Evolutionary conservation across 1,284 basidiomycete genomes (phyloP).

Genomic region (Leccinum pallidistipes): DNA sequence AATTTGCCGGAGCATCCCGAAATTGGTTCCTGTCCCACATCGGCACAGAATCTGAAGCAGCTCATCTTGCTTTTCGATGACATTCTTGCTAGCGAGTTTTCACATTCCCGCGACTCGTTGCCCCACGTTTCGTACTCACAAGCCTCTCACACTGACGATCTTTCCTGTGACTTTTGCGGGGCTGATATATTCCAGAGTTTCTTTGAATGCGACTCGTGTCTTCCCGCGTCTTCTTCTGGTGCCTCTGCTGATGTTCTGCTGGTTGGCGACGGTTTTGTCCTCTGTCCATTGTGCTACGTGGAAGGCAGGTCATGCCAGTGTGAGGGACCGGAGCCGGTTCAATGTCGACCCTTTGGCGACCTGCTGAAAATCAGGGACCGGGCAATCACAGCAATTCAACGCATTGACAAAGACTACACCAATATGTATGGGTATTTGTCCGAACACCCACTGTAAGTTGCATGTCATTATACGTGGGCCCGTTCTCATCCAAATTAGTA

Average conservation of each 20-base stretch:
- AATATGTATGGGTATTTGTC: conserved; percentile 26
- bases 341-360: conserved; percentile 45
- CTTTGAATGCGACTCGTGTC: conserved; percentile 61
- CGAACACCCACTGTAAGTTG: conserved; percentile 25
- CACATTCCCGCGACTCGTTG: conserved; percentile 36
- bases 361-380: conserved; percentile 43
- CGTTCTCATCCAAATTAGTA: conserved; percentile 24
- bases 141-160: conserved; percentile 24
- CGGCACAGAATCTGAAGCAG: conserved; percentile 21
- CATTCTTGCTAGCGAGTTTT: conserved; percentile 58
- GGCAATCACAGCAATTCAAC: conserved; percentile 36
- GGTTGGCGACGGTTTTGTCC: conserved; percentile 45
- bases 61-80: conserved; percentile 56
- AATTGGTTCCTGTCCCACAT: neutral
- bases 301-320: conserved; percentile 72
- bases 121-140: conserved; percentile 27
- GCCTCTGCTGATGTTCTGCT: conserved; percentile 19
- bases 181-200: conserved; percentile 77
- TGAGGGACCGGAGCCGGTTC: conserved; percentile 54
- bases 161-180: conserved; percentile 75
- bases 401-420: conserved; percentile 33
- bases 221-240: conserved; percentile 16
- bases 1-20: conserved; percentile 1
- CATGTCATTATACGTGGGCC: neutral
- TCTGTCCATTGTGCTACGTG: conserved; percentile 71